Evolutionary conservation across 164 flowering plant genomes (phyloP), one percentile per base, ranked within the genome.

Genomic region (Nymphaea colorata): DNA sequence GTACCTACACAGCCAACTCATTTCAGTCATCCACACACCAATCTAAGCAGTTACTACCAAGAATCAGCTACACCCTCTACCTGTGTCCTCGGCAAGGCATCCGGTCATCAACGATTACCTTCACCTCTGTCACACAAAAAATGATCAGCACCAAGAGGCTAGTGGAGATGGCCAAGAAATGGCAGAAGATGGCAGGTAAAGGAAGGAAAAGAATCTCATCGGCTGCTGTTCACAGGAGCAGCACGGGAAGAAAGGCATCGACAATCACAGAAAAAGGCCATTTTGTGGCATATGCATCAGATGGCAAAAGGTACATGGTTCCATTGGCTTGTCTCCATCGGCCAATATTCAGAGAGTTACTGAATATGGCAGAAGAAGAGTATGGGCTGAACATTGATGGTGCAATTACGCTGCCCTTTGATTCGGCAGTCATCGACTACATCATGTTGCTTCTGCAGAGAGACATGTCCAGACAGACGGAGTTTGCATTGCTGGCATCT

Each of bases 331-430:
- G 25, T 45, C 60, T 69, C 36, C 14, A 62, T 4, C 44, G 42
- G 14, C 45, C 65, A n/a, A 55, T 72, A 62, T 62, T 67, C 59
- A 36, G 10, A 61, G 69, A 71, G 62, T 65, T 71, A 4, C 57
- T 71, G 7, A 71, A 67, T 42, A 66, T 71, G 69, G 44, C 66
- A 4, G 74, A 66, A 51, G 66, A 45, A 3, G 69, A 66, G 61
- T 71, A 66, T 44, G 72, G 72, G 6, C 57, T 57, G 36, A 41
- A 64, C 4, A 15, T 51, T 15, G 14, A 51, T 51, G 72, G 67
- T 2, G 62, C 64, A 2, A 70, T 71, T 43, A 66, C 59, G 44
- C 11, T 71, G 8, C 74, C 74, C 5, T 71, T 69, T 15, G 66
- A 71, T 61, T 61, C 42, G 5, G 42, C 42, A 41, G 67, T 66